Evolutionary conservation across 257 asterid species (phyloP).

Genomic region (Gardenia jasminoides): DNA sequence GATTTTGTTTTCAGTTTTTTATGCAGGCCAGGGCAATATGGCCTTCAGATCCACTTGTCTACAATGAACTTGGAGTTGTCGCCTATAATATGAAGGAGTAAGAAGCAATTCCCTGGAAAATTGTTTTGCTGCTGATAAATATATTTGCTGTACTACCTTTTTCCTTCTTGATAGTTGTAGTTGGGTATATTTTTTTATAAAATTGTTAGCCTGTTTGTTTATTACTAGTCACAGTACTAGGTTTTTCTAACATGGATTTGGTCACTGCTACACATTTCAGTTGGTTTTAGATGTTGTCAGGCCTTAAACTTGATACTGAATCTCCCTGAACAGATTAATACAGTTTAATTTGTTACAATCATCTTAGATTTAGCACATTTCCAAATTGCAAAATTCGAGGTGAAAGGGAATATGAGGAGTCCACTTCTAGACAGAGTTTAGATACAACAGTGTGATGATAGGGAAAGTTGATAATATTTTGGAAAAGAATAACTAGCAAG

Average conservation of each 20-base stretch:
- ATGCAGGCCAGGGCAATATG: slow-evolving; percentile 91
- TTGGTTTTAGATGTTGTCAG: background rate
- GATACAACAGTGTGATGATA: background rate
- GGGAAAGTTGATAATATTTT: background rate
- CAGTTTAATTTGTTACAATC: background rate
- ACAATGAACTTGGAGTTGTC: slow-evolving; percentile 97
- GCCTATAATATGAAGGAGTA: slow-evolving; percentile 99
- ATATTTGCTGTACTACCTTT: background rate
- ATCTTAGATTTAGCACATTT: background rate
- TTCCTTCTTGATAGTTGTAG: background rate
- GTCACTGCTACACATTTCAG: background rate
- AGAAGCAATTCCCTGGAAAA: slow-evolving; percentile 32
- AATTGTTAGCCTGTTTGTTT: background rate
- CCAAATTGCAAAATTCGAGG: background rate
- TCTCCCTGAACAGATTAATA: background rate
- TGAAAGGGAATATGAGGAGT: background rate
- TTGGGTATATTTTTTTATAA: background rate
- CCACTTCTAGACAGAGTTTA: background rate
- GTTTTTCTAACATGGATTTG: background rate
- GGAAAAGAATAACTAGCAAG: background rate
- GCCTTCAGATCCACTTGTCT: slow-evolving; percentile 94
- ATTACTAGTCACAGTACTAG: too few species aligned
- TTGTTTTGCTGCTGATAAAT: background rate
- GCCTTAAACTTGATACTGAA: background rate
- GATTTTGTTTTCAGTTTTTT: slow-evolving; percentile 64